These are phyloP conservation scores for Fusarium nodosum DNA, from an alignment of 2,329 filamentous ascomycete species.

Conservation along the genomic window DNA sequence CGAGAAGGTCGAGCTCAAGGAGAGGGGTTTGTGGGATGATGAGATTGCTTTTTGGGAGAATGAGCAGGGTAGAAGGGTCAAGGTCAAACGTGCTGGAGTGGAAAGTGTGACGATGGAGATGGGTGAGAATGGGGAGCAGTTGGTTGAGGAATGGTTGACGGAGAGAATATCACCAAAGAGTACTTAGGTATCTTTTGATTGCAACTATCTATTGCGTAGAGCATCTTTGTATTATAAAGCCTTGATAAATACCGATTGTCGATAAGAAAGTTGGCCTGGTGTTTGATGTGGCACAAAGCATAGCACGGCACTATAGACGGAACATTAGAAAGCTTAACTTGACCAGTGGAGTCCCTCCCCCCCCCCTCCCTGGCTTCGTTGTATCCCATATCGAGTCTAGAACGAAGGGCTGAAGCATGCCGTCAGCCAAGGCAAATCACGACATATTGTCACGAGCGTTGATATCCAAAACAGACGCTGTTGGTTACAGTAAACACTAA, in stretches of 20 bases:
- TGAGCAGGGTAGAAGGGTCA: constrained; percentile 57
- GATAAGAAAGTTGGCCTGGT: neutral
- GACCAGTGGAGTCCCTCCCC: constrained; percentile 28
- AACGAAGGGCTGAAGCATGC: constrained; percentile 7
- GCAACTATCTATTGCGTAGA: neutral
- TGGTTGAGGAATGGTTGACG: constrained; percentile 53
- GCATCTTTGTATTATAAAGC: constrained; percentile 4
- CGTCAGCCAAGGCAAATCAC: constrained; percentile 11
- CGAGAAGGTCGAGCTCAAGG: constrained; percentile 60
- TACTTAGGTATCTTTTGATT: neutral
- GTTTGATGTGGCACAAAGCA: constrained; percentile 15
- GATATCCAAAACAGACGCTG: neutral
- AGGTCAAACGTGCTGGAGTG: constrained; percentile 55
- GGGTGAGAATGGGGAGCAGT: constrained; percentile 46
- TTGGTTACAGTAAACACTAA: neutral
- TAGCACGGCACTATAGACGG: constrained; percentile 24
- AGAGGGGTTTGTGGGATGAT: constrained; percentile 59
- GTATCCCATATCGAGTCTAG: constrained; percentile 19
- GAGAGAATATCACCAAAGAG: constrained; percentile 27
- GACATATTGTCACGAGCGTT: neutral
- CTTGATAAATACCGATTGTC: neutral
- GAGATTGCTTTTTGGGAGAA: constrained; percentile 53
- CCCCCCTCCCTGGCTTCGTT: neutral
- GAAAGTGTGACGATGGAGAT: constrained; percentile 49
- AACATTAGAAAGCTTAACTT: constrained; percentile 47